These are phyloP conservation scores for Yamadazyma conglobata DNA, from an alignment of 1,139 yeast genomes.

Conservation along the genomic window DNA sequence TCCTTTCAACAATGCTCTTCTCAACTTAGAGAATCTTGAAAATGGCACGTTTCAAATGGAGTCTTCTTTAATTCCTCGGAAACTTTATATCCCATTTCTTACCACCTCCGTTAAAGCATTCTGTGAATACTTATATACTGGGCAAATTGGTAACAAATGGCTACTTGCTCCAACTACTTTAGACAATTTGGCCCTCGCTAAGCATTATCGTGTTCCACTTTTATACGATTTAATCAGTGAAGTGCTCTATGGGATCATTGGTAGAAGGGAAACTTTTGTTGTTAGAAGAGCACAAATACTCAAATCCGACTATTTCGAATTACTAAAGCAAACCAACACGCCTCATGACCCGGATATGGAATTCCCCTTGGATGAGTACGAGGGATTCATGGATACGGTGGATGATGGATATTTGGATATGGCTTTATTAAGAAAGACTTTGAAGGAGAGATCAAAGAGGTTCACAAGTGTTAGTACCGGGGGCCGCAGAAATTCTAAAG, in stretches of 20 bases:
- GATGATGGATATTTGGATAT: constrained; percentile 62
- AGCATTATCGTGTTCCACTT: constrained; percentile 63
- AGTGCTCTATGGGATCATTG: constrained; percentile 64
- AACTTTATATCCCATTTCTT: constrained; percentile 63
- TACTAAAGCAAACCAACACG: constrained; percentile 24
- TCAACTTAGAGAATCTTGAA: constrained; percentile 37
- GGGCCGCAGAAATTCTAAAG: background rate
- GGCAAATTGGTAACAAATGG: constrained; percentile 77
- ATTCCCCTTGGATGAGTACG: constrained; percentile 59
- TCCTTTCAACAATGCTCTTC: constrained; percentile 27
- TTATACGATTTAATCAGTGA: constrained; percentile 67
- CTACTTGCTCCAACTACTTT: constrained; percentile 60
- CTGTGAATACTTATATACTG: constrained; percentile 71
- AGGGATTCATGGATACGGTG: constrained; percentile 67
- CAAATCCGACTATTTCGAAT: constrained; percentile 26
- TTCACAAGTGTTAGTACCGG: constrained; percentile 1
- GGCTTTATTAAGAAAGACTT: constrained; percentile 46
- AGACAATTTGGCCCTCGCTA: constrained; percentile 59
- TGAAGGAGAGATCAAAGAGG: constrained; percentile 5
- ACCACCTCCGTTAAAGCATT: constrained; percentile 61
- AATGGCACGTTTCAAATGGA: constrained; percentile 42
- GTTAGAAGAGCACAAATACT: constrained; percentile 38
- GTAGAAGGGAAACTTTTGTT: constrained; percentile 56
- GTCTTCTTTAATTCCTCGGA: constrained; percentile 62
- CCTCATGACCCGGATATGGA: constrained; percentile 22